Base-by-base conservation (phyloP, 345 rosid genomes). In the Syzygium aromaticum region DNA sequence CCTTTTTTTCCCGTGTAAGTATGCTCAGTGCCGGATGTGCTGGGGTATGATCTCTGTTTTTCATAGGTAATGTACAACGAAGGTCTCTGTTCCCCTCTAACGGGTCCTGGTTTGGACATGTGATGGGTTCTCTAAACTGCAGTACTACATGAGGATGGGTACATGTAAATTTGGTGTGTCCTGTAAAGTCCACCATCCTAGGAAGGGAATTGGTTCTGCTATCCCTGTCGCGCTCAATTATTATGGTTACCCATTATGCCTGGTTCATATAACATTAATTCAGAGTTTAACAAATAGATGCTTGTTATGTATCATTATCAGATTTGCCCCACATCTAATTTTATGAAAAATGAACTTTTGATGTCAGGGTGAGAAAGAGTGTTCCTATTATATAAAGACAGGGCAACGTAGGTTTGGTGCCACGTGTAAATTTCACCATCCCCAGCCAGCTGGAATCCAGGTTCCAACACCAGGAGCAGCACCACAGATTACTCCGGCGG, bases 141-240 rank as follows among this genome's bases (percentile, higher is more conserved):
- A 98, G 99, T 94, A 95, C 90, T 98, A 90, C 86, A 90, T 96
- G 98, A 90, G 96, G 92, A 96, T 96, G 3, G 99, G 98, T 67
- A 91, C 94, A n/a, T 98, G 99, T 89, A 98, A 95, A 91, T 98
- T 95, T 86, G 99, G 99, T 86, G 93, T 96, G 87, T 95, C 99
- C 61, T 98, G 99, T 89, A 96, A 96, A 92, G 96, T 94, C 91
- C 93, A 96, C 88, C 99, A 98, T 91, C 99, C 99, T n/a, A 94
- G 93, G 91, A 96, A 91, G 90, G 98, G 95, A 86, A 90, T 90
- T 86, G 95, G 92, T 91, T 94, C 98, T 87, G 87, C 86, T 87
- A 88, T 87, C 88, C 91, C 93, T 38, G 91, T 92, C 89, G 21
- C 92, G n/a, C 89, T 96, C 85, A 98, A 93, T 91, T 90, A 90